Conservation (phyloP, 805 yeast genomes). For the Saccharomyces paradoxus region DNA sequence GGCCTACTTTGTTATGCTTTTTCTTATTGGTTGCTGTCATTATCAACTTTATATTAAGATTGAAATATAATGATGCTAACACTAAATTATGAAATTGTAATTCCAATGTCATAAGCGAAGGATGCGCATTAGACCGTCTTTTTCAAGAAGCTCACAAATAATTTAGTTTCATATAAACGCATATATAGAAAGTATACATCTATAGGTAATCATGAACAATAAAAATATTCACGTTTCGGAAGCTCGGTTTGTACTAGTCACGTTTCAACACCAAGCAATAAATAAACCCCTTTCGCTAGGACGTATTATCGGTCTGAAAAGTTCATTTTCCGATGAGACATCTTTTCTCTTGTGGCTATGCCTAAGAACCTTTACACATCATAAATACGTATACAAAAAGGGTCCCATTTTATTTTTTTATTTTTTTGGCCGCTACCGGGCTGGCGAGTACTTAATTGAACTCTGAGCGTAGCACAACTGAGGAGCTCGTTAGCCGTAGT, state of each 20-base stretch:
- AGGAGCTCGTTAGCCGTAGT: background rate
- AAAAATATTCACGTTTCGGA: background rate
- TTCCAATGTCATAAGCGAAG: background rate
- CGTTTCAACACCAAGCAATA: background rate
- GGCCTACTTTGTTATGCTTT: constrained; percentile 95
- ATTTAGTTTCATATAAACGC: background rate
- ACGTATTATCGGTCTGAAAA: background rate
- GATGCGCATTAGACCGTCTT: background rate
- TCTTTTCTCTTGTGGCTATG: background rate
- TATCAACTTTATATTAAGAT: constrained; percentile 80
- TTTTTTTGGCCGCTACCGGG: background rate
- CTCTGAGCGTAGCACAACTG: background rate
- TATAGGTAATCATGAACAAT: background rate
- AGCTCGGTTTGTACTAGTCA: background rate
- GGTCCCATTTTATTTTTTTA: background rate
- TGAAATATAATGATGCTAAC: constrained; percentile 18
- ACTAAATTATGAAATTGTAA: background rate
- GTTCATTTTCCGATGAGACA: background rate
- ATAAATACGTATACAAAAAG: background rate
- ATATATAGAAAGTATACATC: background rate
- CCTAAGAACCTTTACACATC: background rate
- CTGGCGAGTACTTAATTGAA: background rate
- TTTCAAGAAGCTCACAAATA: background rate
- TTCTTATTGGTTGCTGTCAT: constrained; percentile 89
- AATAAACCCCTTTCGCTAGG: background rate